phyloP scores from a whole-genome alignment of 371 early-diverging fungal genomes.

The Mucor saturninus region DNA sequence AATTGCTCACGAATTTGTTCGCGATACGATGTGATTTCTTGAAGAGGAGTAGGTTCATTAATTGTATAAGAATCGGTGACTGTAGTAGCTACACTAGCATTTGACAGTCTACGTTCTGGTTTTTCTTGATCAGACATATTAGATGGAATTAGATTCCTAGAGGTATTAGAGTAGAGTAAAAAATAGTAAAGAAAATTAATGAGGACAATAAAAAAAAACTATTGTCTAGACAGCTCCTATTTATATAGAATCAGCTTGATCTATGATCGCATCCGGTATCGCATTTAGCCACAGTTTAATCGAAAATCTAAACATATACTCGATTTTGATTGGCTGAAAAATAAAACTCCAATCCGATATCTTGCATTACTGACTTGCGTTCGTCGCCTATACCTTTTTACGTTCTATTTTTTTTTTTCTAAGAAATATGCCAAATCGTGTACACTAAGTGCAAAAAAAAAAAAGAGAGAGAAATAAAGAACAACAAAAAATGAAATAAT shows the following conservation, averaged over 20 bases:
- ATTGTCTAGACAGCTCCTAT: neutral
- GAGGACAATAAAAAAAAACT: neutral
- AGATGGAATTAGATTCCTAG: neutral
- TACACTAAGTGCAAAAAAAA: neutral
- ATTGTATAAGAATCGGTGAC: slow-evolving; percentile 19
- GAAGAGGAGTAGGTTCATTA: slow-evolving; percentile 25
- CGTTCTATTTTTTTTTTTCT: neutral
- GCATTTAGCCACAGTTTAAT: neutral
- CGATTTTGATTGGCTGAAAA: neutral
- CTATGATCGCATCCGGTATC: neutral
- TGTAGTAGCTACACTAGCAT: slow-evolving; percentile 21
- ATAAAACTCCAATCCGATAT: neutral
- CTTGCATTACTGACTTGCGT: neutral
- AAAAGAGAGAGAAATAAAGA: neutral
- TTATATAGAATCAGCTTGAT: no score
- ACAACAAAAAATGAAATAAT: neutral
- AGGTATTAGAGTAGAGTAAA: no score
- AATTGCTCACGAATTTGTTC: slow-evolving; percentile 32
- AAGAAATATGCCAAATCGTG: neutral
- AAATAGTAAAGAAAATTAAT: neutral
- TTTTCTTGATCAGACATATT: neutral
- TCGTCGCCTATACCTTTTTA: slow-evolving; percentile 4
- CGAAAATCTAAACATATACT: no score
- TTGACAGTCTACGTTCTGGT: slow-evolving; percentile 5
- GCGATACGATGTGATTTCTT: slow-evolving; percentile 22